Conservation (phyloP, 768 basidiomycete genomes). For the Tephrocybe rancida region DNA sequence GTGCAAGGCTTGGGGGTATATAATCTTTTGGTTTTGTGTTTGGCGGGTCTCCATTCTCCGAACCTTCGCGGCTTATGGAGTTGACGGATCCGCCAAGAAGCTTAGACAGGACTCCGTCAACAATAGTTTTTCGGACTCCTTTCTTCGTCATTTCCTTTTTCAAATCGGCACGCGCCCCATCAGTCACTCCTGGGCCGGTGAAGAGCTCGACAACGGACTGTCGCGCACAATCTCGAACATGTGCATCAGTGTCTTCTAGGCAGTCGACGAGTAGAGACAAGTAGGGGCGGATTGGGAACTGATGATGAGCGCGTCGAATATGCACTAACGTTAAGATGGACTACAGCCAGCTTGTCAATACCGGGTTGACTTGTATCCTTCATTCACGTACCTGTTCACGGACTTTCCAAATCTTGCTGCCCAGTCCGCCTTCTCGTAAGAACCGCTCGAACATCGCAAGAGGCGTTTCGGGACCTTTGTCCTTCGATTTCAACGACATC, state of each 20-base stretch:
- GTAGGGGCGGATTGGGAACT: constrained; percentile 83
- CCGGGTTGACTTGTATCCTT: not conserved
- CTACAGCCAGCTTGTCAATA: constrained; percentile 27
- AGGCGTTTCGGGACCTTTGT: constrained; percentile 72
- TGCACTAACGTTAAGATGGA: constrained; percentile 71
- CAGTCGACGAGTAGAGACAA: constrained; percentile 78
- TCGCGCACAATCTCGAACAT: constrained; percentile 86
- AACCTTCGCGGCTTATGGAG: constrained; percentile 55
- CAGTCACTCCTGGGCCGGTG: constrained; percentile 77
- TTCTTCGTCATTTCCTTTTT: constrained; percentile 91
- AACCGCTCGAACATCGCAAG: constrained; percentile 70
- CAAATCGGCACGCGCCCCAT: constrained; percentile 88
- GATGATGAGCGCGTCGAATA: constrained; percentile 68
- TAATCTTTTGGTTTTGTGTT: constrained; percentile 55
- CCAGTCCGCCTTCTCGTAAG: constrained; percentile 70
- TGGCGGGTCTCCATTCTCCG: constrained; percentile 57
- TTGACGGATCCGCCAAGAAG: constrained; percentile 52
- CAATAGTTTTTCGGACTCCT: constrained; percentile 83
- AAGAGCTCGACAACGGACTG: constrained; percentile 84
- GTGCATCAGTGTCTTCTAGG: constrained; percentile 88
- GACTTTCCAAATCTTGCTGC: constrained; percentile 84
- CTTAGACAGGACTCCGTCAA: constrained; percentile 75
- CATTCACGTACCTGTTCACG: constrained; percentile 72
- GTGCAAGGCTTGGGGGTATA: constrained; percentile 72
- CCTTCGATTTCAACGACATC: constrained; percentile 47